Conservation (phyloP, 108 stramenopile species). For the Fistulifera solaris region DNA sequence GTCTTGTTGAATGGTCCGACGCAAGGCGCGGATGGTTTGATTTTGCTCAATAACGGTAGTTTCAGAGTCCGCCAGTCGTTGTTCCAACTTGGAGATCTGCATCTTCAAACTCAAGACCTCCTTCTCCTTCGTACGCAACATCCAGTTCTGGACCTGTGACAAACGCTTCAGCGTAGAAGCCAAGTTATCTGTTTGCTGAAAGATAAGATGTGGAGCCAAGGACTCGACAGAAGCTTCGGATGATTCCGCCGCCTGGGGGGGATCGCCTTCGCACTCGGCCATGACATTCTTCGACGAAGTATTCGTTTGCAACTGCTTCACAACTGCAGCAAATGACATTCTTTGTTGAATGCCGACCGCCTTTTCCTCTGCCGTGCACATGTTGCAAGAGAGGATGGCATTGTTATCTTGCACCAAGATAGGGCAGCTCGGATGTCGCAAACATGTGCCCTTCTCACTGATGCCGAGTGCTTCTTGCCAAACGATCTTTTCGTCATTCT, state of each 20-base stretch:
- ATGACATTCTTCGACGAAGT: neutral
- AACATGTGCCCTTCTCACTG: conserved; percentile 6
- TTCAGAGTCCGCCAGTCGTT: conserved; percentile 8
- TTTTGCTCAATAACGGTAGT: conserved; percentile 6
- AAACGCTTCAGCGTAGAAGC: conserved; percentile 12
- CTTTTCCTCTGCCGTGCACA: conserved; percentile 11
- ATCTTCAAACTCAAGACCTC: conserved; percentile 11
- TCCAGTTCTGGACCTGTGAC: conserved; percentile 13
- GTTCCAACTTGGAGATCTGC: conserved; percentile 7
- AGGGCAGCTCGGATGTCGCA: conserved; percentile 12
- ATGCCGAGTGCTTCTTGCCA: conserved; percentile 10
- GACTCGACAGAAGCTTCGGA: neutral
- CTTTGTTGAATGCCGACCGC: conserved; percentile 8
- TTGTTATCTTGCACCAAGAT: conserved; percentile 3
- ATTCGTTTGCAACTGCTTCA: conserved; percentile 5
- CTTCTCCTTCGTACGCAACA: conserved; percentile 12
- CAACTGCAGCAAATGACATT: conserved; percentile 11
- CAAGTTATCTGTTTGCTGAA: conserved; percentile 8
- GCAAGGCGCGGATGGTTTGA: conserved; percentile 10
- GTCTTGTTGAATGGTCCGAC: conserved; percentile 12
- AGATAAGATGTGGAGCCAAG: neutral
- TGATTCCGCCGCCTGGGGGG: neutral
- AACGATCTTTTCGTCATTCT: neutral
- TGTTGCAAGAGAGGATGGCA: neutral
- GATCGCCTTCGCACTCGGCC: neutral